Evolutionary conservation across 768 basidiomycete species (phyloP).

Genomic region (Amanita subjunquillea): DNA sequence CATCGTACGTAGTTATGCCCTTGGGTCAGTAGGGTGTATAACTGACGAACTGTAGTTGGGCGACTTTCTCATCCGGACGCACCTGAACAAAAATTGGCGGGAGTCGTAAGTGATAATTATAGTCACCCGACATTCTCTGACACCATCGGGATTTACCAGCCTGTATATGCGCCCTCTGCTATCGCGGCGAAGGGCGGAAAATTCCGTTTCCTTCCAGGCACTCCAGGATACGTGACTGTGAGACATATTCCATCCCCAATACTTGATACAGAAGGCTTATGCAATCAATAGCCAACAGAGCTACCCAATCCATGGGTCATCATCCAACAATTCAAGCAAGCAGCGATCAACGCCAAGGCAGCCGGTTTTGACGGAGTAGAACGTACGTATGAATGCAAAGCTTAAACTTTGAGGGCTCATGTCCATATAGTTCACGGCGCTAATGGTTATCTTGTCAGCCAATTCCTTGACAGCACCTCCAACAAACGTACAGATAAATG

Average conservation of each 20-base stretch:
- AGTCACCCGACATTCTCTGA: neutral
- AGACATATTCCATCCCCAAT: conserved; percentile 5
- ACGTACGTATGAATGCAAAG: conserved; percentile 17
- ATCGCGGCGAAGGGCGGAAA: conserved; percentile 30
- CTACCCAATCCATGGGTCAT: conserved; percentile 30
- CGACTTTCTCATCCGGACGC: conserved; percentile 26
- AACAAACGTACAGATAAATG: conserved; percentile 48
- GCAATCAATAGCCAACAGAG: conserved; percentile 24
- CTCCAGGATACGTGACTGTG: conserved; percentile 29
- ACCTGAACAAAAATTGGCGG: conserved; percentile 26
- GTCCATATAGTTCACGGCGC: conserved; percentile 27
- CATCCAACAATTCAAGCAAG: conserved; percentile 28
- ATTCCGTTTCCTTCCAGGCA: conserved; percentile 27
- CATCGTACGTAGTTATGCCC: conserved; percentile 18
- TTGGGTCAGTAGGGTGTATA: neutral
- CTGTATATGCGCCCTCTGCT: conserved; percentile 34
- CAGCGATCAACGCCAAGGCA: conserved; percentile 35
- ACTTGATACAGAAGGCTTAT: neutral
- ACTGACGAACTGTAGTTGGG: conserved; percentile 16
- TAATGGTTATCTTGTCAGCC: conserved; percentile 33
- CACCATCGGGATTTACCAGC: conserved; percentile 16
- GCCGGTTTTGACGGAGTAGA: conserved; percentile 51
- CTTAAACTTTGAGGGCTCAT: neutral
- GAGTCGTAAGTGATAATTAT: conserved; percentile 14
- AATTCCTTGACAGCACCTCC: conserved; percentile 38